A percentile compares a stretch with the other conserved stretches of the same genome.
Evolutionary conservation across 257 asterid species (phyloP).

Genomic region (Marsdenia floribunda): DNA sequence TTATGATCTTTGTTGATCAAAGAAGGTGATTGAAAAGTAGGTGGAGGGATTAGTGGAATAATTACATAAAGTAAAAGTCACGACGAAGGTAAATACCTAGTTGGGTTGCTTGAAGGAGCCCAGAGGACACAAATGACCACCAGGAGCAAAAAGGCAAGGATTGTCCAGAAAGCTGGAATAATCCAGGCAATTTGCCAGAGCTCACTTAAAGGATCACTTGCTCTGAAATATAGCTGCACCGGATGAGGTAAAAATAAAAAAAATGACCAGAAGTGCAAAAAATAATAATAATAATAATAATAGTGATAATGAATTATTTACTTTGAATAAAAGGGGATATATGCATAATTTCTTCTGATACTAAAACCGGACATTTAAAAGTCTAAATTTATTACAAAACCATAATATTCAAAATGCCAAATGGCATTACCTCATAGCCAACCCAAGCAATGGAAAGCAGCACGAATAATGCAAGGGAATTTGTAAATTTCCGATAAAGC

Average conservation of each 20-base stretch:
- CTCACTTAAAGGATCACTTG: slow-evolving; percentile 47
- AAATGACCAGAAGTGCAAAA: neutral
- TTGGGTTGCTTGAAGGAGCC: slow-evolving; percentile 38
- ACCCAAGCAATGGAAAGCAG: slow-evolving; percentile 47
- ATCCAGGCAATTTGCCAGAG: slow-evolving; percentile 43
- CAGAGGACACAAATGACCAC: slow-evolving; percentile 36
- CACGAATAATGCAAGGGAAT: slow-evolving; percentile 40
- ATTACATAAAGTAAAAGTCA: neutral
- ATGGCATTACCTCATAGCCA: slow-evolving; percentile 39
- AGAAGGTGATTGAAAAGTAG: neutral
- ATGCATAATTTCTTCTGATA: neutral
- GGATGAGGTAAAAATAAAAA: neutral
- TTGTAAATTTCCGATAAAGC: slow-evolving; percentile 39
- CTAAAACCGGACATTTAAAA: neutral
- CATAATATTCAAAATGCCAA: neutral
- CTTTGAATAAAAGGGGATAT: neutral
- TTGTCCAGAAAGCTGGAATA: slow-evolving; percentile 43
- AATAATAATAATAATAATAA: neutral
- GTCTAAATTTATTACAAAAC: neutral
- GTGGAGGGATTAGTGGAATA: neutral
- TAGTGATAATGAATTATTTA: neutral
- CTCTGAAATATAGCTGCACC: slow-evolving; percentile 43
- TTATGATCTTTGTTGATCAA: neutral
- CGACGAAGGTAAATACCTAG: slow-evolving; percentile 20
- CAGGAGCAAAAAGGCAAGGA: slow-evolving; percentile 28